Evolutionary conservation across 2,329 filamentous ascomycete species (phyloP).

Genomic region (Chaetomiaceae sp.): DNA sequence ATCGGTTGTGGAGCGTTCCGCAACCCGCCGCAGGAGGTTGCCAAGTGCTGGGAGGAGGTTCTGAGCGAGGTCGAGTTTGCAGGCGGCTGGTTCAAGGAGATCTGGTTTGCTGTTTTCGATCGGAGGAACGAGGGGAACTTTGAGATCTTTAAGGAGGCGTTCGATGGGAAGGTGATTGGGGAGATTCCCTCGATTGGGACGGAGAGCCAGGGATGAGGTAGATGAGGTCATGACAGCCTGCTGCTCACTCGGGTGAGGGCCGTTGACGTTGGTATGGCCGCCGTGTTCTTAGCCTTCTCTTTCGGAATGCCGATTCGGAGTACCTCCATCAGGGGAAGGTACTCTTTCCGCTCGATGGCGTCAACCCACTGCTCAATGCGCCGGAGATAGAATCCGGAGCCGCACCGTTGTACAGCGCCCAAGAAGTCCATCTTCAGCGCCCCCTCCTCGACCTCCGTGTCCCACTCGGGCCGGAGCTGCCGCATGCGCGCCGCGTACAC

Average conservation of each 20-base stretch:
- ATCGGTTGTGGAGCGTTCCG: constrained; percentile 64
- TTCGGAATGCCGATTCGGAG: constrained; percentile 23
- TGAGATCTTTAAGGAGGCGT: constrained; percentile 43
- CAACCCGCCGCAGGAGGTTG: constrained; percentile 61
- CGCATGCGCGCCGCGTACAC: constrained; percentile 33
- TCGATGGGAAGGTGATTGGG: constrained; percentile 35
- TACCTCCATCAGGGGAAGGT: constrained; percentile 22
- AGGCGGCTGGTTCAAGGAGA: constrained; percentile 58
- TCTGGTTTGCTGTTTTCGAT: constrained; percentile 61
- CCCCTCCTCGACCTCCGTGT: constrained; percentile 25
- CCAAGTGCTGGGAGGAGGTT: constrained; percentile 57
- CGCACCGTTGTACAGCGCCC: constrained; percentile 24
- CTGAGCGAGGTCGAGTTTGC: constrained; percentile 56
- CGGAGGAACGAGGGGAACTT: constrained; percentile 44
- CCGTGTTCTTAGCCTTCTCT: constrained; percentile 3
- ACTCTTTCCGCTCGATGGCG: constrained; percentile 21
- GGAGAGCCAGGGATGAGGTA: not conserved
- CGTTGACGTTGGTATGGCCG: not conserved
- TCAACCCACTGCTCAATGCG: constrained; percentile 27
- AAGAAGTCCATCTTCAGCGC: constrained; percentile 33
- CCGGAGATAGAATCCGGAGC: constrained; percentile 22
- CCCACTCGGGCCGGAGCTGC: constrained; percentile 33
- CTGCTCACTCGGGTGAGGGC: constrained; percentile 4
- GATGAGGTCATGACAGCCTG: constrained; percentile 10
- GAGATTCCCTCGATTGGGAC: not conserved